Evolutionary conservation across 768 basidiomycete species (phyloP).

Genomic region (Filobasidium wieringae): DNA sequence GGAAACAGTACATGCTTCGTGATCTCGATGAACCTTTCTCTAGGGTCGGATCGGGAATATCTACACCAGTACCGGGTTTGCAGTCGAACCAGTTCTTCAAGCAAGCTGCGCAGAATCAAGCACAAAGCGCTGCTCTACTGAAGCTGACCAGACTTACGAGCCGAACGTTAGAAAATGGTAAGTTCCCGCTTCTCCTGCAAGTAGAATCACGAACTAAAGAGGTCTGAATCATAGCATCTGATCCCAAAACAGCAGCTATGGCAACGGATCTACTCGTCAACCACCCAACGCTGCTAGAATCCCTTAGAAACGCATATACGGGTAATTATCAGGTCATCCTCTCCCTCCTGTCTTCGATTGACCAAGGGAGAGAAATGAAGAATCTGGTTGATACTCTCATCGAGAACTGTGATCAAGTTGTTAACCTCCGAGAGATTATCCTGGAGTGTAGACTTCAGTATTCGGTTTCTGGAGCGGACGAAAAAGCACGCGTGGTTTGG

Average conservation of each 20-base stretch:
- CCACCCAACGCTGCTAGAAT: conserved; percentile 68
- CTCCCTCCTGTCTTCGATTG: conserved; percentile 82
- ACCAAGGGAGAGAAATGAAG: conserved; percentile 75
- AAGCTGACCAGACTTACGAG: conserved; percentile 38
- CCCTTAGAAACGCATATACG: conserved; percentile 74
- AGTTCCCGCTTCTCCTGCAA: conserved; percentile 38
- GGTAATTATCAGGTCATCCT: conserved; percentile 87
- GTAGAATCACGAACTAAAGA: not conserved
- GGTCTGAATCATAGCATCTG: conserved; percentile 44
- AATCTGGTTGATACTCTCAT: conserved; percentile 79
- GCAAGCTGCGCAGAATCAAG: conserved; percentile 36
- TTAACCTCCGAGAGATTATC: conserved; percentile 81
- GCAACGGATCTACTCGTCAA: conserved; percentile 74
- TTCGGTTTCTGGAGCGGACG: conserved; percentile 64
- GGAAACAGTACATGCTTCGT: conserved; percentile 55
- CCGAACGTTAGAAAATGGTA: conserved; percentile 22
- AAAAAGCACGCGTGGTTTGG: conserved; percentile 42
- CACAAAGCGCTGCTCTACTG: conserved; percentile 35
- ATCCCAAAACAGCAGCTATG: conserved; percentile 37
- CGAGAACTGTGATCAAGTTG: conserved; percentile 79
- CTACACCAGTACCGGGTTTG: conserved; percentile 25
- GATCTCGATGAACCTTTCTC: conserved; percentile 69
- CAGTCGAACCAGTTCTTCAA: conserved; percentile 36
- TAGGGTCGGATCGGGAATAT: conserved; percentile 26
- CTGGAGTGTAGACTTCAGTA: conserved; percentile 71